Conservation (phyloP, 2,329 filamentous ascomycete genomes). For the Lanzia echinophila region DNA sequence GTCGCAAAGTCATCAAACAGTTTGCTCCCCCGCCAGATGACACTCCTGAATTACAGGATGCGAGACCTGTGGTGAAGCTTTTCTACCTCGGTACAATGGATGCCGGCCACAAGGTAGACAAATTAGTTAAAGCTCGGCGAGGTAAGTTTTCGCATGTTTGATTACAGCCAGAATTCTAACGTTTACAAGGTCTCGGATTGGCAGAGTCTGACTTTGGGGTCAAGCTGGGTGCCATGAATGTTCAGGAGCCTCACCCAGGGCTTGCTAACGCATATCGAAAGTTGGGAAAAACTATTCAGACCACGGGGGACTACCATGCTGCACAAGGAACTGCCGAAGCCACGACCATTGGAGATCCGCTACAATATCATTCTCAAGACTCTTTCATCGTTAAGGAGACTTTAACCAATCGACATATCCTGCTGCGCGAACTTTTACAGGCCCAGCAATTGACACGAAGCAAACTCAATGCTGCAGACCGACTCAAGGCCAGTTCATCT, state of each 20-base stretch:
- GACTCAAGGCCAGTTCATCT: constrained; percentile 77
- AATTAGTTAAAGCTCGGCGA: constrained; percentile 83
- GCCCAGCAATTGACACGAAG: constrained; percentile 79
- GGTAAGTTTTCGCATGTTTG: constrained; percentile 47
- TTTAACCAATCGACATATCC: constrained; percentile 92
- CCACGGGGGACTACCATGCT: constrained; percentile 89
- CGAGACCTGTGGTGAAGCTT: constrained; percentile 83
- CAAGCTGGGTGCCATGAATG: constrained; percentile 78
- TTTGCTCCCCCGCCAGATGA: constrained; percentile 97
- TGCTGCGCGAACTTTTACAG: constrained; percentile 86
- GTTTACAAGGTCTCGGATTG: constrained; percentile 67
- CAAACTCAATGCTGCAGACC: constrained; percentile 79
- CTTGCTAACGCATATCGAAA: constrained; percentile 89
- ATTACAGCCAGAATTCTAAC: constrained; percentile 27
- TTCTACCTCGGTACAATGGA: constrained; percentile 97
- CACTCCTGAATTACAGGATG: constrained; percentile 86
- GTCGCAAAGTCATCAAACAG: constrained; percentile 93
- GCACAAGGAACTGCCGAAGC: constrained; percentile 96
- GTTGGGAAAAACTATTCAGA: constrained; percentile 87
- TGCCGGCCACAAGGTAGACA: constrained; percentile 92
- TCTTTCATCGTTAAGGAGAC: constrained; percentile 98
- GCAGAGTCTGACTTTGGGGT: constrained; percentile 90
- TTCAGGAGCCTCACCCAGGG: constrained; percentile 84
- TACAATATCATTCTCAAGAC: constrained; percentile 92
- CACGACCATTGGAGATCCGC: constrained; percentile 85